Percentiles rank a stretch among this genome's conserved stretches.
phyloP scores from a whole-genome alignment of 805 yeast species.

The Pichia rugopelliculosa region DNA sequence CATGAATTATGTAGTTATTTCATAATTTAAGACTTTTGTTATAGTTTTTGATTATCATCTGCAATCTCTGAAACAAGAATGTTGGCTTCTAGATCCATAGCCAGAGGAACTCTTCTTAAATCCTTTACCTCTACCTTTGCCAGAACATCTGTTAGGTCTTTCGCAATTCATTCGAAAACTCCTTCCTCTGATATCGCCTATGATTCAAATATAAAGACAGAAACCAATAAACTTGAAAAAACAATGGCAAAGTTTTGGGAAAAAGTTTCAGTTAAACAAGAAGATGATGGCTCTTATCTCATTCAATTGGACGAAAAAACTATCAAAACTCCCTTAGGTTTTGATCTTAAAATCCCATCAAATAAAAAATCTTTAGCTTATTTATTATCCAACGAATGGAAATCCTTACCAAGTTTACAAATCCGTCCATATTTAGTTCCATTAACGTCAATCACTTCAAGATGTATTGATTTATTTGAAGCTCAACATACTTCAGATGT shows the following conservation, averaged over 20 bases:
- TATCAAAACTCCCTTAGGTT: conserved; percentile 78
- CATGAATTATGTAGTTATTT: too few species aligned
- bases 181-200: conserved; percentile 9
- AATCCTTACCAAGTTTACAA: conserved; percentile 52
- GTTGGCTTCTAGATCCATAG: neutral
- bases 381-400: conserved; percentile 84
- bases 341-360: conserved; percentile 56
- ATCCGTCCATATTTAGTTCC: conserved; percentile 79
- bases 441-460: conserved; percentile 75
- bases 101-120: neutral
- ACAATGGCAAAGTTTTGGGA: conserved; percentile 79
- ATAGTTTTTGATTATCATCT: too few species aligned
- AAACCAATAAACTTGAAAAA: conserved; percentile 62
- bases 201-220: conserved; percentile 49
- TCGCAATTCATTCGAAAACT: conserved; percentile 7
- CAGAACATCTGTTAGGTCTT: neutral
- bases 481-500: conserved; percentile 34
- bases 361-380: conserved; percentile 58
- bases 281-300: conserved; percentile 31
- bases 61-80: neutral
- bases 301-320: conserved; percentile 70
- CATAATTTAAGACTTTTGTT: too few species aligned
- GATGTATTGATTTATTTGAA: conserved; percentile 70
- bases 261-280: conserved; percentile 40
- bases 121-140: neutral